Evolutionary conservation across 2,329 filamentous ascomycete genomes (phyloP).

Genomic region (Fusarium fracticaudum): DNA sequence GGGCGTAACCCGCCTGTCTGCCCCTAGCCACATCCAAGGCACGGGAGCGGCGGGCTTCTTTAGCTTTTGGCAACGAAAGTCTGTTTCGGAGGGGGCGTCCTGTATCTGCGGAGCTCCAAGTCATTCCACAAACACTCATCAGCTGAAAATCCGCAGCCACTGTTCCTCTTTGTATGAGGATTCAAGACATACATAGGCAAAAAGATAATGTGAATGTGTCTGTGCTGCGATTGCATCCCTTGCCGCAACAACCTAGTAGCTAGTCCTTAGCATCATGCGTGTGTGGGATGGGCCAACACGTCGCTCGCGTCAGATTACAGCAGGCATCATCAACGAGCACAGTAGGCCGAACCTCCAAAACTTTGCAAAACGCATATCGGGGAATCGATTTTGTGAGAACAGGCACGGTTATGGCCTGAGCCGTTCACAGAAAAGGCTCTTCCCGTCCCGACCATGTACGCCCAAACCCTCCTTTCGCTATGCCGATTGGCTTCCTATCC

Average conservation of each 20-base stretch:
- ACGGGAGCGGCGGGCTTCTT: constrained; percentile 41
- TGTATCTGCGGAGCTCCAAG: constrained; percentile 27
- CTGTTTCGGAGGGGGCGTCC: constrained; percentile 32
- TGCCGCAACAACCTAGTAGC: not conserved
- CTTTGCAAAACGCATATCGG: constrained; percentile 15
- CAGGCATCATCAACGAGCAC: constrained; percentile 2
- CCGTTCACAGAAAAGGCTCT: constrained; percentile 47
- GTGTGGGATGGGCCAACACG: constrained; percentile 9
- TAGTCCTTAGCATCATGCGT: not conserved
- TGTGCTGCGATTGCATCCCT: not conserved
- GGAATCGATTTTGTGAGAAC: constrained; percentile 5
- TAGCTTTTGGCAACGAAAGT: constrained; percentile 36
- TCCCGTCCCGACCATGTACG: constrained; percentile 47
- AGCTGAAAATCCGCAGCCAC: constrained; percentile 37
- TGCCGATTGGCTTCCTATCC: constrained; percentile 15
- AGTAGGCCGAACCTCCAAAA: constrained; percentile 11
- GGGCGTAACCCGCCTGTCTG: constrained; percentile 5
- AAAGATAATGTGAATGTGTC: not conserved
- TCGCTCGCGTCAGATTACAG: constrained; percentile 18
- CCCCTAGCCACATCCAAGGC: constrained; percentile 39
- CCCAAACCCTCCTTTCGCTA: constrained; percentile 30
- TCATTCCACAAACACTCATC: constrained; percentile 23
- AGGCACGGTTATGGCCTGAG: constrained; percentile 35
- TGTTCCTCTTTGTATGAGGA: constrained; percentile 8
- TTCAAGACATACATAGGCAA: constrained; percentile 7